These are phyloP conservation scores for Jaenimonas drosophilae DNA, from an alignment of 208 protist species.

Conservation along the genomic window DNA sequence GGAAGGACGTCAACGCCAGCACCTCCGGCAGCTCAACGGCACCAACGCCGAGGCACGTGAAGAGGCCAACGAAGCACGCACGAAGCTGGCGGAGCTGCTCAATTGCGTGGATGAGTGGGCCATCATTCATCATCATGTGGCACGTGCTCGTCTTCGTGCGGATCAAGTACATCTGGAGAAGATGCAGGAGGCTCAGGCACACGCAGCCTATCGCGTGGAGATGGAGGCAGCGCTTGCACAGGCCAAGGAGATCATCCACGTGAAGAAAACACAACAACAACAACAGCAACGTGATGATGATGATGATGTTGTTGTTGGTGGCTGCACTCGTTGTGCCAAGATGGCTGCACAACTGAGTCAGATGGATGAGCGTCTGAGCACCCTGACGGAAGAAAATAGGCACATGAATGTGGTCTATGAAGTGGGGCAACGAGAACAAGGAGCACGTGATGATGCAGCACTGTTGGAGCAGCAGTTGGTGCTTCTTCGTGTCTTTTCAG, in stretches of 20 bases:
- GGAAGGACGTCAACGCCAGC: conserved; percentile 1
- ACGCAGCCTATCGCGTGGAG: conserved; percentile 1
- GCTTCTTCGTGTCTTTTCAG: conserved; percentile 22
- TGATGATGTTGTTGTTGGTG: too few species aligned
- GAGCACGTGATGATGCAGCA: neutral
- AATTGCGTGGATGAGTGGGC: conserved; percentile 46
- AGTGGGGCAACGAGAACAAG: too few species aligned
- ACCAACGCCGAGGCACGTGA: conserved; percentile 1
- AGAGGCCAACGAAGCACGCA: conserved; percentile 3
- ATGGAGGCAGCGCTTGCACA: neutral
- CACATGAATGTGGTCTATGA: neutral
- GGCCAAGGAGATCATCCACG: too few species aligned
- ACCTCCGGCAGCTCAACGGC: neutral
- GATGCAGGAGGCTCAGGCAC: neutral
- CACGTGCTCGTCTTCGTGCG: conserved; percentile 6
- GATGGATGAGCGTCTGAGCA: too few species aligned
- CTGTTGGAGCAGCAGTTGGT: conserved; percentile 17
- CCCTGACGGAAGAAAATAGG: neutral
- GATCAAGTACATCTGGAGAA: neutral
- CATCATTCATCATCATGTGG: conserved; percentile 19
- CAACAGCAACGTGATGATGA: too few species aligned
- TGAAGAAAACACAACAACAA: too few species aligned
- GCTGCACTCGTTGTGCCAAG: too few species aligned
- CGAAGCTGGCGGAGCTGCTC: conserved; percentile 22
- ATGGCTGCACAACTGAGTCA: too few species aligned